Evolutionary conservation across 1,139 yeast species (phyloP).

Genomic region (Geotrichum bryndzae): DNA sequence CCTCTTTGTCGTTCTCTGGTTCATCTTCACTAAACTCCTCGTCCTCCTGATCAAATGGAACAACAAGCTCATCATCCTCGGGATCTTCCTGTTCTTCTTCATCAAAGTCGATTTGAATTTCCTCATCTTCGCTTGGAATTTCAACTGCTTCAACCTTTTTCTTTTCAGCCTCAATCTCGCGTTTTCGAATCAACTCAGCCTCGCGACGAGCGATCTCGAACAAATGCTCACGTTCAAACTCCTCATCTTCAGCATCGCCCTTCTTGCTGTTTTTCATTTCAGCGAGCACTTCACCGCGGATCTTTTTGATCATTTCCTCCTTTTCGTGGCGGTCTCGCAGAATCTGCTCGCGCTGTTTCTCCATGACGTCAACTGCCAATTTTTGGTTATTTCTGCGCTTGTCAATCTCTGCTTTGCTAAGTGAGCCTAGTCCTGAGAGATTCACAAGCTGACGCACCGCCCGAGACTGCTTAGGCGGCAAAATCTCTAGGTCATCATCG

Average conservation of each 20-base stretch:
- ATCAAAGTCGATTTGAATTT: conserved; percentile 24
- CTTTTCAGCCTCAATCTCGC: conserved; percentile 27
- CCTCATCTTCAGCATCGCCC: conserved; percentile 27
- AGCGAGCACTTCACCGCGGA: conserved; percentile 29
- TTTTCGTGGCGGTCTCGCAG: conserved; percentile 27
- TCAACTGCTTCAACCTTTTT: conserved; percentile 27
- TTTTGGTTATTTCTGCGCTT: conserved; percentile 15
- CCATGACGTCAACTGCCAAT: conserved; percentile 19
- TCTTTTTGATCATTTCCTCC: conserved; percentile 28
- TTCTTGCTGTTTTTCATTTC: conserved; percentile 21
- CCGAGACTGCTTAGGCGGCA: conserved; percentile 23
- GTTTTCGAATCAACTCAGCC: conserved; percentile 35
- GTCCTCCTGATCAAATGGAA: conserved; percentile 21
- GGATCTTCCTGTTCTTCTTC: conserved; percentile 28
- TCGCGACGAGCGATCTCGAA: conserved; percentile 50
- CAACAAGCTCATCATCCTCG: conserved; percentile 11
- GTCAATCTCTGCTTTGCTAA: conserved; percentile 5
- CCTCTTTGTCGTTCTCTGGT: conserved; percentile 18
- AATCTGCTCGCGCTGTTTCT: conserved; percentile 31
- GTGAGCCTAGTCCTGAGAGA: conserved; percentile 22
- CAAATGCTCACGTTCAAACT: conserved; percentile 42
- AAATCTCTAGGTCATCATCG: conserved; percentile 25
- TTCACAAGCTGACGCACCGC: conserved; percentile 23
- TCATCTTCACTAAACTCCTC: conserved; percentile 21
- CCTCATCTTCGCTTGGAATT: conserved; percentile 22